Percentiles rank a stretch among this genome's conserved stretches.
These are phyloP conservation scores for Nakaseomyces kungkrabaensis DNA, from an alignment of 1,139 yeast genomes.

Conservation along the genomic window DNA sequence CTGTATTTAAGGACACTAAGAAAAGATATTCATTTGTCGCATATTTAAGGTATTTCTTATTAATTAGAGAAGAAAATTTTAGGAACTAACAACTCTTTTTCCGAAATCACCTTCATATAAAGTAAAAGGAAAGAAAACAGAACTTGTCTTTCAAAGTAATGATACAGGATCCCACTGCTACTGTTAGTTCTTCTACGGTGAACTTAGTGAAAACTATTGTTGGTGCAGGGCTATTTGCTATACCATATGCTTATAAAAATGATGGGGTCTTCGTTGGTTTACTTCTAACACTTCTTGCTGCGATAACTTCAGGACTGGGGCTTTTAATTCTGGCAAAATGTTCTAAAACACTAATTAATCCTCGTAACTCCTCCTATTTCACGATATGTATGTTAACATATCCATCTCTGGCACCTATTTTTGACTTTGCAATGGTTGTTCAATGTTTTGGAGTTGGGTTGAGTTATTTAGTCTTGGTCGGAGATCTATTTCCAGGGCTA, in stretches of 20 bases:
- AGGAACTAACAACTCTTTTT: too few relatives aligned
- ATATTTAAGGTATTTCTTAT: too few relatives aligned
- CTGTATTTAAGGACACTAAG: too few relatives aligned
- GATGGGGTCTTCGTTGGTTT: constrained; percentile 72
- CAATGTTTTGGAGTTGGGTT: constrained; percentile 93
- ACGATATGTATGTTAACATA: constrained; percentile 74
- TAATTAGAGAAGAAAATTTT: too few relatives aligned
- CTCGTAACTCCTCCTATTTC: constrained; percentile 78
- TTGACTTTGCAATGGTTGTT: constrained; percentile 79
- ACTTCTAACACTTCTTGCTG: constrained; percentile 58
- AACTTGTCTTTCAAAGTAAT: neutral
- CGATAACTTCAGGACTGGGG: constrained; percentile 70
- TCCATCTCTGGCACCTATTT: constrained; percentile 70
- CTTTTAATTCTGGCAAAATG: constrained; percentile 69
- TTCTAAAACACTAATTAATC: constrained; percentile 50
- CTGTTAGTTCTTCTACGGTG: constrained; percentile 40
- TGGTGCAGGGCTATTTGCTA: constrained; percentile 90
- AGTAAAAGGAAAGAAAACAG: too few relatives aligned
- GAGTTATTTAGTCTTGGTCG: constrained; percentile 78
- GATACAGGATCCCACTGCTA: constrained; percentile 19
- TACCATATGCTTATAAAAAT: constrained; percentile 82
- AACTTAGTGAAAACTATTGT: constrained; percentile 63
- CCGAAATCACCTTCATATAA: too few relatives aligned
- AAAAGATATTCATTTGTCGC: too few relatives aligned
- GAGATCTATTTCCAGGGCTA: constrained; percentile 76